Evolutionary conservation across 768 basidiomycete genomes (phyloP), one percentile per base, ranked within the genome.

Genomic region (Leccinum uliginosum): DNA sequence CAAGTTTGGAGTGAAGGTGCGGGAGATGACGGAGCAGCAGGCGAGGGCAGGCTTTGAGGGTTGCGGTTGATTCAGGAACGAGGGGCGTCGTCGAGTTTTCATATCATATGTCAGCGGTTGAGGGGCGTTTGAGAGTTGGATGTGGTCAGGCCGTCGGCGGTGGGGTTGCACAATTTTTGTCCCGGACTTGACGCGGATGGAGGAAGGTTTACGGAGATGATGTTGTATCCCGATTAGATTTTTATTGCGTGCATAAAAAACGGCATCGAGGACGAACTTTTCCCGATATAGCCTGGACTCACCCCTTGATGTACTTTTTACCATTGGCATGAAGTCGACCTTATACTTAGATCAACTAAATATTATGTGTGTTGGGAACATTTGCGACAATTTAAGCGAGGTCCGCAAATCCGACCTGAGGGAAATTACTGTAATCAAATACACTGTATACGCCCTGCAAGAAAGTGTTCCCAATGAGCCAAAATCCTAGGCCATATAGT

Each of bases 51-150:
- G 75, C 59, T 85, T 78, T 73, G 74, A 78, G 58, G 78, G 35
- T 71, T 96, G 62, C 76, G 80, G n/a, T 67, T 96, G 51, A 78
- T 90, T 12, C 86, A 91, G 61, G 94, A 97, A 75, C 93, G 86
- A 70, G 96, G 96, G 4, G 87, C 93, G 17, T 76, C 84, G 45
- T 90, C 91, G 26, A 86, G 82, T 27, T 92, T 97, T 76, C 89
- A 85, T 71, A 78, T 82, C 51, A 76, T 93, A 27, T 89, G 82
- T 68, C 82, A 78, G 58, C 78, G 83, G 43, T 69, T 97, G 55
- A 77, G 80, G 58, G 74, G 78, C 30, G 80, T 83, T 21, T 97
- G 93, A 93, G 81, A 82, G 50, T 66, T 89, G 65, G 84, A 86
- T 55, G 66, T 70, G 23, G 66, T 74, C 32, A 62, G 61, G 29